Percentiles rank a stretch among this genome's conserved stretches.
Conservation (phyloP, 345 rosid species). For the Moricandia moricandioides region DNA sequence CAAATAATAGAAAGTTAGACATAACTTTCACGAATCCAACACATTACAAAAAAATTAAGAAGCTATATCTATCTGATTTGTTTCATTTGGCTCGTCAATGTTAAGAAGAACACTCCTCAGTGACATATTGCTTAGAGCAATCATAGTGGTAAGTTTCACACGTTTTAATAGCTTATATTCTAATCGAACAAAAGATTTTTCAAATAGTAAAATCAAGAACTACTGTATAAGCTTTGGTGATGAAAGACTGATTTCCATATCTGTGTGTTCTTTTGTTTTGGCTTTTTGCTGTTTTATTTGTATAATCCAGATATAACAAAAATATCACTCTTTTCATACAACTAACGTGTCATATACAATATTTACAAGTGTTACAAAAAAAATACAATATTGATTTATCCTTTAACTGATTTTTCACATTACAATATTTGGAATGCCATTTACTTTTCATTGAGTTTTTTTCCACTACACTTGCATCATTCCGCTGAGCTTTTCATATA, state of each 20-base stretch:
- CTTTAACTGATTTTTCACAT: too few species aligned
- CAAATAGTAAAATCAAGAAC: slow-evolving; percentile 21
- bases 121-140: slow-evolving; percentile 19
- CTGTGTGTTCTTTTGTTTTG: slow-evolving; percentile 25
- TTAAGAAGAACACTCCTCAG: slow-evolving; percentile 7
- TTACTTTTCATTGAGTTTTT: neutral
- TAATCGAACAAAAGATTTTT: neutral
- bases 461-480: neutral
- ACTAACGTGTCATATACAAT: neutral
- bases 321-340: neutral
- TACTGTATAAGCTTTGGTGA: slow-evolving; percentile 16
- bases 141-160: slow-evolving; percentile 18
- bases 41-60: neutral
- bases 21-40: too few species aligned
- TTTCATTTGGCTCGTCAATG: slow-evolving; percentile 17
- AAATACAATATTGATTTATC: neutral
- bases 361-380: too few species aligned
- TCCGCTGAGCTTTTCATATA: neutral
- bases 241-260: slow-evolving; percentile 27
- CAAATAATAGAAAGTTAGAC: too few species aligned
- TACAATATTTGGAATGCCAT: neutral
- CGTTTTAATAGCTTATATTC: neutral
- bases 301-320: neutral
- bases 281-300: slow-evolving; percentile 11
- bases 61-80: neutral